A percentile compares a stretch with the other conserved stretches of the same genome.
These are phyloP conservation scores for Cadophora gregata DNA, from an alignment of 2,329 filamentous ascomycete species.

Conservation along the genomic window DNA sequence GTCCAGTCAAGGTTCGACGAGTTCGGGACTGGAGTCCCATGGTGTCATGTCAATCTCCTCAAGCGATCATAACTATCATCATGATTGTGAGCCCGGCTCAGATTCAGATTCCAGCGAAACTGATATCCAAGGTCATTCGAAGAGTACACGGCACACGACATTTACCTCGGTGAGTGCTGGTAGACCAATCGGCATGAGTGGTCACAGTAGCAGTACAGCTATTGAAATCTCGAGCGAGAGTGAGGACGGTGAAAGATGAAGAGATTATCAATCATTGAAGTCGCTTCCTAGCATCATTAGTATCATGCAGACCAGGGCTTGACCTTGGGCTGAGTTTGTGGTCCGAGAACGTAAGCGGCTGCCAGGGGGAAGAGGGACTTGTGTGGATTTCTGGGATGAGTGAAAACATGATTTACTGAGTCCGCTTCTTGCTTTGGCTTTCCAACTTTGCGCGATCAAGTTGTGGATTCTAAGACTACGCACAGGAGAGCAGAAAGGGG, in stretches of 20 bases:
- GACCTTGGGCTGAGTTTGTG: too few relatives aligned
- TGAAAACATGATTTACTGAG: neutral
- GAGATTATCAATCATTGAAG: neutral
- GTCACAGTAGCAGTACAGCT: neutral
- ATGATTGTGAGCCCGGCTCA: neutral
- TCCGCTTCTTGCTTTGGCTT: neutral
- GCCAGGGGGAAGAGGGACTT: too few relatives aligned
- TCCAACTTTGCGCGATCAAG: neutral
- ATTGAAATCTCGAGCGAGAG: conserved; percentile 7
- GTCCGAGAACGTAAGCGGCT: too few relatives aligned
- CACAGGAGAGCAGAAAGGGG: neutral
- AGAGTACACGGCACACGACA: too few relatives aligned
- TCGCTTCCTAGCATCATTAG: neutral
- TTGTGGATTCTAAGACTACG: neutral
- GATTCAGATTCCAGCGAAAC: neutral
- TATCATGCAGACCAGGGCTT: too few relatives aligned
- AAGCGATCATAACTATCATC: neutral
- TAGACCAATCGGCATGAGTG: neutral
- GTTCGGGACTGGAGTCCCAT: neutral
- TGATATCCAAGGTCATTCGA: neutral
- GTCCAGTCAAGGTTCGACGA: neutral
- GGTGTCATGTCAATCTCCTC: conserved; percentile 2
- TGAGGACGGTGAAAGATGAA: neutral
- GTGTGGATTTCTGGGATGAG: too few relatives aligned
- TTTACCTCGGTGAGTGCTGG: neutral